Conservation (phyloP, 1,284 basidiomycete species). For the Ustilago cynodontis region DNA sequence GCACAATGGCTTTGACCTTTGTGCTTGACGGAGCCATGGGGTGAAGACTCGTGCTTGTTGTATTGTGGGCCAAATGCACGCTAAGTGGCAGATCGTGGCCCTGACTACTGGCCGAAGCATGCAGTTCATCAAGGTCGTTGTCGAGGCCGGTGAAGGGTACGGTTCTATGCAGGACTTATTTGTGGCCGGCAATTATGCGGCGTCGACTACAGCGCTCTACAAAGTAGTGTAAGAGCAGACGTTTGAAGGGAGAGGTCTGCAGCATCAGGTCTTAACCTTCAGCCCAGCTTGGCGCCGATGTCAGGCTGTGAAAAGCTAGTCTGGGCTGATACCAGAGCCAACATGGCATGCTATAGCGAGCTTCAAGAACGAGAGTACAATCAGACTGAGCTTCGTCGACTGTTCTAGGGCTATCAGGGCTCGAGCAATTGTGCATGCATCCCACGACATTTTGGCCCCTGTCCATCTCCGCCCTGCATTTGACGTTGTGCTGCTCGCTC, state of each 20-base stretch:
- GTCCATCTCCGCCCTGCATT: constrained; percentile 40
- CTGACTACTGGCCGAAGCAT: not conserved
- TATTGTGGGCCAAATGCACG: constrained; percentile 31
- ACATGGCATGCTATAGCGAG: not conserved
- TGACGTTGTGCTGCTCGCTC: constrained; percentile 14
- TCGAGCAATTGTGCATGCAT: constrained; percentile 33
- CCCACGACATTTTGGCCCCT: constrained; percentile 51
- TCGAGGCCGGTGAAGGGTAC: not conserved
- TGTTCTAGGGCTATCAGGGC: constrained; percentile 9
- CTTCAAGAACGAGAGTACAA: not conserved
- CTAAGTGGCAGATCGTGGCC: not conserved
- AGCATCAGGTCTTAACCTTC: constrained; percentile 3
- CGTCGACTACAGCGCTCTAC: too few relatives aligned
- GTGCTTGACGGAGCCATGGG: too few relatives aligned
- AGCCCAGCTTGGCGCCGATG: constrained; percentile 5
- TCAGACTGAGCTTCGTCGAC: not conserved
- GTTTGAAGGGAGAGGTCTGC: not conserved
- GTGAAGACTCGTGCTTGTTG: too few relatives aligned
- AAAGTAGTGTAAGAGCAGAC: too few relatives aligned
- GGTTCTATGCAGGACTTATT: too few relatives aligned
- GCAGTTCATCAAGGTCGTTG: not conserved
- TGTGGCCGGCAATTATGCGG: too few relatives aligned
- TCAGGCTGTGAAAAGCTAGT: not conserved
- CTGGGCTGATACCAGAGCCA: not conserved
- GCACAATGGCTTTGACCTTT: too few relatives aligned